Evolutionary conservation across 331 rosid genomes (phyloP).

Genomic region (Acacia pycnantha): DNA sequence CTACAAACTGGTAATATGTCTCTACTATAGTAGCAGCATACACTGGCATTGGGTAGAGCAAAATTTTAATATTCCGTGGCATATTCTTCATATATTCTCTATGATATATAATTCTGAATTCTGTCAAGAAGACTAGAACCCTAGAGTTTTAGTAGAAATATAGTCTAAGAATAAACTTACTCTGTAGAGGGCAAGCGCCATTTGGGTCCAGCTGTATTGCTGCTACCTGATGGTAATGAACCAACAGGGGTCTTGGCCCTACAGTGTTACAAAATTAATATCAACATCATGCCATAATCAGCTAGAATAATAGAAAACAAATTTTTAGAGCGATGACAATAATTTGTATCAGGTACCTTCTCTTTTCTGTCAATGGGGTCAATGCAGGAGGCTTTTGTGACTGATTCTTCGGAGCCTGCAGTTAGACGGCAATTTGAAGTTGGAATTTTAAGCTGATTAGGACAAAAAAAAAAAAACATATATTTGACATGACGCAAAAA

Average conservation of each 20-base stretch:
- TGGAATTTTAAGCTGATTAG: not conserved
- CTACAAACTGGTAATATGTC: not conserved
- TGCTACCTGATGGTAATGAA: slow-evolving; percentile 34
- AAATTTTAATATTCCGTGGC: not conserved
- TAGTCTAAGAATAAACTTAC: slow-evolving; percentile 22
- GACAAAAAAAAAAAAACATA: not conserved
- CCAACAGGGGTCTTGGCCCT: slow-evolving; percentile 40
- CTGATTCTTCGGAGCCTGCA: slow-evolving; percentile 53
- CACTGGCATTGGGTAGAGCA: not conserved
- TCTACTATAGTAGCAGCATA: not conserved
- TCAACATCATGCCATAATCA: not conserved
- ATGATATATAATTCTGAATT: not conserved
- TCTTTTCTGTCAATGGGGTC: slow-evolving; percentile 54
- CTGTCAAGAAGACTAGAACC: not conserved
- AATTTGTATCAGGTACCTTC: slow-evolving; percentile 37
- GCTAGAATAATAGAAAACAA: not conserved
- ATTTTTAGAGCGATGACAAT: not conserved
- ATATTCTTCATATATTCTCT: not conserved
- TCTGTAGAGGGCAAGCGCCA: slow-evolving; percentile 50
- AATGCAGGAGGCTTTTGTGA: slow-evolving; percentile 34
- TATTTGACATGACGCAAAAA: not conserved
- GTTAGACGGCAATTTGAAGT: not conserved
- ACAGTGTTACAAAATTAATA: not conserved
- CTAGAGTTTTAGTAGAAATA: not conserved
- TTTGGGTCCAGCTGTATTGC: slow-evolving; percentile 34